Conservation (phyloP, 2,329 filamentous ascomycete species). For the Raffaelea arxii region DNA sequence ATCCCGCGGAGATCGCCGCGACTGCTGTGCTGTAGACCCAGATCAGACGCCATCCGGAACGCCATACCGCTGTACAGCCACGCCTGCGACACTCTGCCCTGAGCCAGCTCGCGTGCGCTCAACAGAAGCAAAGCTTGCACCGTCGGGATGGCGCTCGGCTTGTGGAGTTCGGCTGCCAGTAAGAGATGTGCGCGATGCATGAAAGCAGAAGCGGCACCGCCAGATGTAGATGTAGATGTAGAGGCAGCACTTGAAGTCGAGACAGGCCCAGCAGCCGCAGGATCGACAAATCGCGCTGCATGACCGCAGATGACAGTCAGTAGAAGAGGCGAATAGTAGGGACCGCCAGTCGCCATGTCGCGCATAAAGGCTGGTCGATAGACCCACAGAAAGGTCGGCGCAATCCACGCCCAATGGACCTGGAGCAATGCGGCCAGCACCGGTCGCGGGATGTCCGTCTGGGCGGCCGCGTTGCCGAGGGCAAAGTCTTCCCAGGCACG, state of each 20-base stretch:
- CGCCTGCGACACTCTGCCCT: slow-evolving; percentile 19
- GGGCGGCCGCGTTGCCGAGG: slow-evolving; percentile 14
- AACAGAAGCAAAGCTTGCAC: slow-evolving; percentile 19
- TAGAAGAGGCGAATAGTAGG: slow-evolving; percentile 19
- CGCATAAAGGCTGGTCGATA: slow-evolving; percentile 20
- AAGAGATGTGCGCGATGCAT: slow-evolving; percentile 15
- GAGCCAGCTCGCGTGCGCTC: slow-evolving; percentile 18
- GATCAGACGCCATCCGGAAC: slow-evolving; percentile 19
- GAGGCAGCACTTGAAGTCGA: neutral
- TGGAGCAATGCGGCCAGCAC: slow-evolving; percentile 15
- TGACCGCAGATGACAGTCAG: slow-evolving; percentile 18
- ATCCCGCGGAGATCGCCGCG: slow-evolving; percentile 13
- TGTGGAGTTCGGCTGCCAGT: slow-evolving; percentile 17
- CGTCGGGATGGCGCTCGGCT: slow-evolving; percentile 18
- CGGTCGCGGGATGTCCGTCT: slow-evolving; percentile 13
- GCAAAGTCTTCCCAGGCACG: slow-evolving; percentile 18
- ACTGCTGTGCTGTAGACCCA: slow-evolving; percentile 17
- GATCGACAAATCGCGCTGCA: slow-evolving; percentile 15
- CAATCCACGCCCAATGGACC: slow-evolving; percentile 16
- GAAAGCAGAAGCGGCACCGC: slow-evolving; percentile 12
- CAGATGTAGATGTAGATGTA: neutral
- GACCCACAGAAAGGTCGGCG: slow-evolving; percentile 20
- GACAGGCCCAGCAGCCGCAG: neutral
- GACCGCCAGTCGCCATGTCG: slow-evolving; percentile 18
- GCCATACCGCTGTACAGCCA: slow-evolving; percentile 23